These are phyloP conservation scores for Candida chilensis DNA, from an alignment of 805 yeast species.

Conservation along the genomic window DNA sequence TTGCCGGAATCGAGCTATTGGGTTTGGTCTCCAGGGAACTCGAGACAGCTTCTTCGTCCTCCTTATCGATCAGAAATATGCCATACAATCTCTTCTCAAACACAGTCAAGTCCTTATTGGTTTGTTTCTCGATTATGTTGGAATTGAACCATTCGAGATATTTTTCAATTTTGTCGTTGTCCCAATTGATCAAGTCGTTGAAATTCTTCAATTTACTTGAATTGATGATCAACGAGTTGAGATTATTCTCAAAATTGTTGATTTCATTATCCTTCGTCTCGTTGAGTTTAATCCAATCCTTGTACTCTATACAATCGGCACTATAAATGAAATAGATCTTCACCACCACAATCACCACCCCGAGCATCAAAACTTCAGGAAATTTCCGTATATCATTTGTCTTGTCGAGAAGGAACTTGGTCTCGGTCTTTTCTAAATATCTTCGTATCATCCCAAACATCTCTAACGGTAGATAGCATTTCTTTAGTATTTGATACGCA, in stretches of 20 bases:
- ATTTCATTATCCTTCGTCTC: constrained; percentile 3
- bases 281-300: constrained; percentile 10
- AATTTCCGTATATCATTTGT: constrained; percentile 5
- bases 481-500: constrained; percentile 6
- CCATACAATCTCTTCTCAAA: constrained; percentile 10
- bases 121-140: constrained; percentile 13
- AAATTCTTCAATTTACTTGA: constrained; percentile 21
- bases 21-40: not conserved
- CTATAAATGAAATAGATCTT: not conserved
- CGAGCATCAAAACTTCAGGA: constrained; percentile 11
- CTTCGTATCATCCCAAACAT: not conserved
- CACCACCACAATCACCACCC: not conserved
- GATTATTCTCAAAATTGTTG: constrained; percentile 3
- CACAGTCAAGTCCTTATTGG: constrained; percentile 9
- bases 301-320: not conserved
- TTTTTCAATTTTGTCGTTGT: constrained; percentile 28
- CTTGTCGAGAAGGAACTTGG: constrained; percentile 4
- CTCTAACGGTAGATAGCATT: constrained; percentile 3
- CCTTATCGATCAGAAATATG: constrained; percentile 7
- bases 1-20: not conserved
- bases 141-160: constrained; percentile 45
- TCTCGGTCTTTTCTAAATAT: not conserved
- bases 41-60: not conserved
- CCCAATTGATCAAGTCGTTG: constrained; percentile 35
- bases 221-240: constrained; percentile 7